Evolutionary conservation across 139 green algal species (phyloP).

Genomic region (Chlorella sp.): DNA sequence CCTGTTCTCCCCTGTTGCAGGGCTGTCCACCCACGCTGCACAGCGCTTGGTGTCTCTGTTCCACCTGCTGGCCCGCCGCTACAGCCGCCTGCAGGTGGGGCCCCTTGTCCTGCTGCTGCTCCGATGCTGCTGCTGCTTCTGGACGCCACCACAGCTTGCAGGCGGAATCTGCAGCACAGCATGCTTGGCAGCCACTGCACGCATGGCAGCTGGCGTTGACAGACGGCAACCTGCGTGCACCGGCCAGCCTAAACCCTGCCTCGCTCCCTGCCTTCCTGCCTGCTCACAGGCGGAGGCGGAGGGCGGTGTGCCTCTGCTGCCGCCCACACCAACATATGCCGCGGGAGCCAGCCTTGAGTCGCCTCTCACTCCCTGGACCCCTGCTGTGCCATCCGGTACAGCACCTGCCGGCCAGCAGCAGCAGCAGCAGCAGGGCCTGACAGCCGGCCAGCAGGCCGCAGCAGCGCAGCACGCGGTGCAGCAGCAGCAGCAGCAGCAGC

Average conservation of each 20-base stretch:
- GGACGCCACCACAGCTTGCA: too few species aligned
- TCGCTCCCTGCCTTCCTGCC: too few species aligned
- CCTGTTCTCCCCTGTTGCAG: not conserved
- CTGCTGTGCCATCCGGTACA: not conserved
- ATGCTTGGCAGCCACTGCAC: too few species aligned
- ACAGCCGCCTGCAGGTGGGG: slow-evolving; percentile 9
- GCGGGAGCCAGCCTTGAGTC: not conserved
- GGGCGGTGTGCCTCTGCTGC: not conserved
- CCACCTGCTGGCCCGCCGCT: slow-evolving; percentile 58
- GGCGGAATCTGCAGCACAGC: too few species aligned
- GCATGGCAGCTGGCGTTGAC: too few species aligned
- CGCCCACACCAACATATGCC: not conserved
- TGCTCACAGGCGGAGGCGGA: not conserved
- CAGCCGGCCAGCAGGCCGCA: not conserved
- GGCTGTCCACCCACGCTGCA: slow-evolving; percentile 78
- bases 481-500: not conserved
- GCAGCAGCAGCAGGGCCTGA: slow-evolving; percentile 1
- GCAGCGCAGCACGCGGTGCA: not conserved
- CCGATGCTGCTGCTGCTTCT: too few species aligned
- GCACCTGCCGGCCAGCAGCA: not conserved
- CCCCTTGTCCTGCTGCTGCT: too few species aligned
- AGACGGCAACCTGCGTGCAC: too few species aligned
- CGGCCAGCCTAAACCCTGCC: too few species aligned
- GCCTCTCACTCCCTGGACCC: slow-evolving; percentile 4
- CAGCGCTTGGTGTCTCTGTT: slow-evolving; percentile 83